These are phyloP conservation scores for Xylariaceae sp. DNA, from an alignment of 2,329 filamentous ascomycete genomes.

Conservation along the genomic window DNA sequence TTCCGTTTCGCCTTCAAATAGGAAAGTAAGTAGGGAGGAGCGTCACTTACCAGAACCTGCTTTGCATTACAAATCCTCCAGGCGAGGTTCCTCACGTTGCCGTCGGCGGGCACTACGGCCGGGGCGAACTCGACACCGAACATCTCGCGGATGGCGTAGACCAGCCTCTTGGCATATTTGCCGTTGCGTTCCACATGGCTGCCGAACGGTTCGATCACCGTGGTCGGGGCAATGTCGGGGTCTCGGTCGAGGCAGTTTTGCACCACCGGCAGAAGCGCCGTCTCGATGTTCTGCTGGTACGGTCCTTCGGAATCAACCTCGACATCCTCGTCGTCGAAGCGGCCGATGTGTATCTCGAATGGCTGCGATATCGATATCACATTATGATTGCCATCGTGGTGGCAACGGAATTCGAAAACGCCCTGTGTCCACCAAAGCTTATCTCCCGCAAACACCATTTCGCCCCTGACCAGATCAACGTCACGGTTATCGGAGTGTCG, in stretches of 20 bases:
- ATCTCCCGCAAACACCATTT: constrained; percentile 86
- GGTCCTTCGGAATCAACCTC: constrained; percentile 61
- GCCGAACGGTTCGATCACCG: constrained; percentile 80
- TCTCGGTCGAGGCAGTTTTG: constrained; percentile 93
- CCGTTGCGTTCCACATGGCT: constrained; percentile 81
- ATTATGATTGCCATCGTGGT: constrained; percentile 89
- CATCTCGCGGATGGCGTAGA: constrained; percentile 95
- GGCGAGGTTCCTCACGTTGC: constrained; percentile 84
- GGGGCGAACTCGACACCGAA: constrained; percentile 95
- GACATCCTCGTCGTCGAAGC: constrained; percentile 76
- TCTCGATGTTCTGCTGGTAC: constrained; percentile 72
- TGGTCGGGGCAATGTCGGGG: constrained; percentile 83
- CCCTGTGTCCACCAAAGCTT: constrained; percentile 98
- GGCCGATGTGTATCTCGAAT: constrained; percentile 84
- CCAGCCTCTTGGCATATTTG: constrained; percentile 86
- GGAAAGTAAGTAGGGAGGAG: no score
- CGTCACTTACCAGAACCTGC: constrained; percentile 77
- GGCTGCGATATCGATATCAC: constrained; percentile 93
- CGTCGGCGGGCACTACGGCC: constrained; percentile 89
- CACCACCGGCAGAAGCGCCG: constrained; percentile 77
- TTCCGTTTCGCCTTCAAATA: constrained; percentile 4
- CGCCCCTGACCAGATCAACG: constrained; percentile 69
- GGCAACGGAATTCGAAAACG: constrained; percentile 95
- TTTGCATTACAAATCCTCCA: constrained; percentile 97
- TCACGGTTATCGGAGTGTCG: constrained; percentile 55